Conservation (phyloP, 106 monocot species). For the Apostasia ramifera region DNA sequence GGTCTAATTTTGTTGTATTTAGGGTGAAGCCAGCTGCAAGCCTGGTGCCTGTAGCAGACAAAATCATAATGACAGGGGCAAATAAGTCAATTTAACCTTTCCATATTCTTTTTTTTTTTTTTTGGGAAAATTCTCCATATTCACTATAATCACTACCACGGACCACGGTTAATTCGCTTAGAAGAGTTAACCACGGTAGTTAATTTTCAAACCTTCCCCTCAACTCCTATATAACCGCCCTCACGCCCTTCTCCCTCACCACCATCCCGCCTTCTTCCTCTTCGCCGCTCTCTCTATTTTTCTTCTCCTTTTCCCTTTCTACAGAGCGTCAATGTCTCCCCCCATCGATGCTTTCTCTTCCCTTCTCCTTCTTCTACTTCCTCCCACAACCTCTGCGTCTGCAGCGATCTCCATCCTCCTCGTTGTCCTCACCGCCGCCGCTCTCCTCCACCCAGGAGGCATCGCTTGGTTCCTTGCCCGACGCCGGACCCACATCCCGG, state of each 20-base stretch:
- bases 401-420: neutral
- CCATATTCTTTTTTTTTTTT: neutral
- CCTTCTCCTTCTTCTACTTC: neutral
- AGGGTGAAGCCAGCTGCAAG: too few relatives aligned
- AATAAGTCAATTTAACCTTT: neutral
- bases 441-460: constrained; percentile 43
- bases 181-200: too few relatives aligned
- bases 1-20: neutral
- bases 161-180: too few relatives aligned
- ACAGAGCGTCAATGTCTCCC: neutral
- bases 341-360: neutral
- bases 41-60: neutral
- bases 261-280: neutral
- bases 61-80: neutral
- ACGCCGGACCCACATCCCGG: neutral
- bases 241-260: neutral
- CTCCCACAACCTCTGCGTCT: neutral
- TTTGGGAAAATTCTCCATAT: neutral
- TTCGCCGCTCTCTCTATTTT: neutral
- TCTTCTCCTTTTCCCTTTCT: neutral
- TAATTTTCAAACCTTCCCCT: neutral
- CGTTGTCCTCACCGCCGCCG: neutral
- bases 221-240: constrained; percentile 7
- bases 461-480: constrained; percentile 36
- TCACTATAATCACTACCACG: neutral